A percentile compares a stretch with the other conserved stretches of the same genome.
These are phyloP conservation scores for Kurtzmaniella fragi DNA, from an alignment of 805 yeast genomes.

Conservation along the genomic window DNA sequence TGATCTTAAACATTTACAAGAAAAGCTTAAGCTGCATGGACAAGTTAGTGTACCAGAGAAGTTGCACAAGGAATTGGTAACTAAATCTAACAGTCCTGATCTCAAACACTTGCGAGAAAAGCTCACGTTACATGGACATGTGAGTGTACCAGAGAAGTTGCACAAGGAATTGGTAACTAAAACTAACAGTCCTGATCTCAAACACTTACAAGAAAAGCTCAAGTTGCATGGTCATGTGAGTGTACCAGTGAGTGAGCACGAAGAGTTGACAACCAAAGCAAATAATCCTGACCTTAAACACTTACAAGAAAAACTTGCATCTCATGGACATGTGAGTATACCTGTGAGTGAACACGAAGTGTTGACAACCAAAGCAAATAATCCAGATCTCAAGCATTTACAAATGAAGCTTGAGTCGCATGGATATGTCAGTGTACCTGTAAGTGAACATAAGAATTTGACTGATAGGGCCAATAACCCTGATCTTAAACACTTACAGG, in stretches of 20 bases:
- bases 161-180: conserved; percentile 4
- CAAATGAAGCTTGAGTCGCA: conserved; percentile 8
- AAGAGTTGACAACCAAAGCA: conserved; percentile 3
- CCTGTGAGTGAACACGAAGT: neutral
- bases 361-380: conserved; percentile 2
- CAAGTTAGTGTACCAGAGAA: conserved; percentile 8
- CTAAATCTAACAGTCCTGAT: conserved; percentile 14
- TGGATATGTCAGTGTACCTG: conserved; percentile 9
- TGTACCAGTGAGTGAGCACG: conserved; percentile 8
- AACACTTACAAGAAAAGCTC: conserved; percentile 12
- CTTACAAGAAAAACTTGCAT: neutral
- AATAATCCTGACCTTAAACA: conserved; percentile 1
- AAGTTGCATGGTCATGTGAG: conserved; percentile 10
- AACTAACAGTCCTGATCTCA: conserved; percentile 13
- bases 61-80: conserved; percentile 9
- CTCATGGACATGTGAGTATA: neutral
- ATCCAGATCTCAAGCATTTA: conserved; percentile 15
- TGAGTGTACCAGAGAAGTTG: conserved; percentile 11
- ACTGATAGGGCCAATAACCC: conserved; percentile 11
- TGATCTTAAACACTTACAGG: conserved; percentile 16
- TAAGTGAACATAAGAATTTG: conserved; percentile 5
- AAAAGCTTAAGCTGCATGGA: conserved; percentile 14
- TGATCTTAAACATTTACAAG: conserved; percentile 15
- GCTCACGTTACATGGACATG: conserved; percentile 13
- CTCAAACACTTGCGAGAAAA: conserved; percentile 14